Base-by-base conservation (phyloP, 768 basidiomycete species). In the Calocera viscosa region DNA sequence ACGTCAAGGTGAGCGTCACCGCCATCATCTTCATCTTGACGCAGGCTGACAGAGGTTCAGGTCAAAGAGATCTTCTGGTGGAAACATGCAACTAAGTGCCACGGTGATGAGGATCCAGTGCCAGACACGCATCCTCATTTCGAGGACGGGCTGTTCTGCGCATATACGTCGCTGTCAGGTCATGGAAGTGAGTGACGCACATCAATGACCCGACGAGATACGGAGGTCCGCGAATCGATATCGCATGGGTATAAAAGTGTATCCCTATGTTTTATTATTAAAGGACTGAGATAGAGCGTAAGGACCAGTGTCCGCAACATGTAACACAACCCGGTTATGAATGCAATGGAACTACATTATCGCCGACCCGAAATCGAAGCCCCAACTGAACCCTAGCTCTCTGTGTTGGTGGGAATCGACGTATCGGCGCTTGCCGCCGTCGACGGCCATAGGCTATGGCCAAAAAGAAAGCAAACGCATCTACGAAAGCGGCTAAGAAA, bases 1-100 rank as follows among this genome's bases (percentile, higher is more conserved):
- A 88, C 63, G 82, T 83, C 66, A 90, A 91, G 82, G 89, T 85
- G 64, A 68, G 72, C 69, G 63, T 68, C 49, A 63, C 69, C n/a
- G 14, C 60, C 26, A n/a, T 32, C 12, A 11, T 60, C 17, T 17
- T 22, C 17, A 3, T 28, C 11, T 2, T 35, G 43, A 47, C 7
- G 19, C 19, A 47, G 16, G 43, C 3, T 35, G 28, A 43, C 63
- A 33, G 32, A 10, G 2, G 7, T 22, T 24, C 65, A 88, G 87
- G 85, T 89, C 34, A 84, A 83, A 70, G 89, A 90, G 70, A 79
- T 91, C 5, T 85, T 85, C 72, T 91, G 90, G 89, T 90, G 87
- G 87, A 90, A 92, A 75, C 90, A 92, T 72, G 90, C 90, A 32
- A 88, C 88, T 0, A 70, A 81, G 19, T 92, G 90, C 71, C 90